Evolutionary conservation across 805 yeast species (phyloP).

Genomic region (Candida sphagnicola): DNA sequence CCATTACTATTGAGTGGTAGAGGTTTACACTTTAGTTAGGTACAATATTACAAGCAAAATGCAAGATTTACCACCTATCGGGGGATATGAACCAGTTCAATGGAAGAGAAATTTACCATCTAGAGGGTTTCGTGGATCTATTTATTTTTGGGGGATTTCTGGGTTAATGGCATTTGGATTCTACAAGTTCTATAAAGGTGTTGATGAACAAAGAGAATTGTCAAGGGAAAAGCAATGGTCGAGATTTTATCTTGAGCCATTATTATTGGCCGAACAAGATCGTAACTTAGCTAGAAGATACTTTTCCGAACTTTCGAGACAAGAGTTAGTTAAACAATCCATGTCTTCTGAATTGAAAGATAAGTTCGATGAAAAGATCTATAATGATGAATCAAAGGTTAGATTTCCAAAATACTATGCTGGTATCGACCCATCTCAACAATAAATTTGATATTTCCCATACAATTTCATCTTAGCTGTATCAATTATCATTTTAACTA

Average conservation of each 20-base stretch:
- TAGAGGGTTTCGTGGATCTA: constrained; percentile 76
- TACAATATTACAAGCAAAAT: constrained; percentile 12
- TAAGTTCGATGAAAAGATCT: constrained; percentile 40
- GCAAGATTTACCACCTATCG: constrained; percentile 86
- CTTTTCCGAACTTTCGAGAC: constrained; percentile 62
- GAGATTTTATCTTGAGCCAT: constrained; percentile 66
- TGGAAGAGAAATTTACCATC: constrained; percentile 87
- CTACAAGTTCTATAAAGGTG: constrained; percentile 60
- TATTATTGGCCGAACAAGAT: constrained; percentile 78
- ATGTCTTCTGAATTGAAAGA: constrained; percentile 37
- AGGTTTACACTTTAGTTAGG: not conserved
- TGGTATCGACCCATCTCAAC: constrained; percentile 32
- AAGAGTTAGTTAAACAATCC: constrained; percentile 45
- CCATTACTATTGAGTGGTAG: not conserved
- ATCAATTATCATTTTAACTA: too few species aligned
- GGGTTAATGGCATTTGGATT: constrained; percentile 70
- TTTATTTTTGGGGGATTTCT: constrained; percentile 62
- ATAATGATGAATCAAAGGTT: constrained; percentile 41
- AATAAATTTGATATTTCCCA: too few species aligned
- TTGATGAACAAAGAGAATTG: constrained; percentile 72
- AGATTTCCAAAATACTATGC: constrained; percentile 42
- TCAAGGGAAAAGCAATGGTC: constrained; percentile 76
- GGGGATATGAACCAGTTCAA: constrained; percentile 82
- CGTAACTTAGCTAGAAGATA: constrained; percentile 72
- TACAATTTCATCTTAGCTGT: too few species aligned